Evolutionary conservation across 371 early-diverging fungal species (phyloP).

Genomic region (Actinomucor elegans): DNA sequence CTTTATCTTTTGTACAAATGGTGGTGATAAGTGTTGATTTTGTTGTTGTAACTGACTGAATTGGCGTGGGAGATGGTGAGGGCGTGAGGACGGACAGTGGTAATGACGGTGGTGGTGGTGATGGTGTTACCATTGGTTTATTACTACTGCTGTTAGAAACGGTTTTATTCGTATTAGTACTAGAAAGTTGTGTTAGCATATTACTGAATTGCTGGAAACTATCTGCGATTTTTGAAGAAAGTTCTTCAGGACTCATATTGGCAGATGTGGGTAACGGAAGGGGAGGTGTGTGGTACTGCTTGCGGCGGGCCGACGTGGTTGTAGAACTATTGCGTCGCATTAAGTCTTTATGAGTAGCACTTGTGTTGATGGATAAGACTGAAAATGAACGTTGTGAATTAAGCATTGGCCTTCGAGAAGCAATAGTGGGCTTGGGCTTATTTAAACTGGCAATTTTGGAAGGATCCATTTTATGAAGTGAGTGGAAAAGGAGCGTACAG

Average conservation of each 20-base stretch:
- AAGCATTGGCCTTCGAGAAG: constrained; percentile 15
- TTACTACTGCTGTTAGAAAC: background rate
- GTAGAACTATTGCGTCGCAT: constrained; percentile 14
- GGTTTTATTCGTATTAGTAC: constrained; percentile 10
- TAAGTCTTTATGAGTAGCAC: constrained; percentile 8
- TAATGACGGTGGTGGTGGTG: background rate
- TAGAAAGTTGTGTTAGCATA: constrained; percentile 36
- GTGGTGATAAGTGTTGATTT: background rate
- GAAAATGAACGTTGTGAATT: constrained; percentile 13
- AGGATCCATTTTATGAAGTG: too few relatives aligned
- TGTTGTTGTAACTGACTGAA: background rate
- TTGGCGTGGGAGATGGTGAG: background rate
- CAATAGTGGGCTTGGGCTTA: constrained; percentile 14
- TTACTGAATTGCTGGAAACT: constrained; percentile 43
- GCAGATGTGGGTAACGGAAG: constrained; percentile 3
- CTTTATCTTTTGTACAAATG: background rate
- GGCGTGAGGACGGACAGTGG: background rate
- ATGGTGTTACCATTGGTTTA: background rate
- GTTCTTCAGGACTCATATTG: constrained; percentile 26
- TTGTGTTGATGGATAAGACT: constrained; percentile 22
- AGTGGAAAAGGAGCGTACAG: too few relatives aligned
- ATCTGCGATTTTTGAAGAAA: constrained; percentile 39
- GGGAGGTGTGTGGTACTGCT: background rate
- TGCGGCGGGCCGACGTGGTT: background rate
- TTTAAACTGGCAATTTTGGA: constrained; percentile 5